Conservation (phyloP, 768 basidiomycete species). For the Phlegmacium glaucopus region DNA sequence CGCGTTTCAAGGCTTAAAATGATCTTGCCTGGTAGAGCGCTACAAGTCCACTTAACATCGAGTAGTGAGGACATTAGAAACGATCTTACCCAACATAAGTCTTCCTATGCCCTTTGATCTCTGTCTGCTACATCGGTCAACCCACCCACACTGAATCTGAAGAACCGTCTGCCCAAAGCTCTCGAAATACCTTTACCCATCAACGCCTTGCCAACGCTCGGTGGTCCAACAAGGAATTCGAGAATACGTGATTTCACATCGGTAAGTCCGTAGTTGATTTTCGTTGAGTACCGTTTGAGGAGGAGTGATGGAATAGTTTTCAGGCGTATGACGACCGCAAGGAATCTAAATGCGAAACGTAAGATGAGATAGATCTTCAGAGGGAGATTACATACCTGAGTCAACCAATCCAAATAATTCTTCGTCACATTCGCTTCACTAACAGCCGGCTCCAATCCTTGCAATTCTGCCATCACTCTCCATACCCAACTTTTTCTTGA, state of each 20-base stretch:
- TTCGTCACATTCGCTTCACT: constrained; percentile 85
- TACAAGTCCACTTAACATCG: too few species aligned
- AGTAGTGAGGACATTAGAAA: too few species aligned
- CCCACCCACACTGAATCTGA: constrained; percentile 95
- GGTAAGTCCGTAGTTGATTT: too few species aligned
- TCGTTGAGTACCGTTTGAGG: constrained; percentile 86
- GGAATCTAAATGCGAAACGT: constrained; percentile 58
- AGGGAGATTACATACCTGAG: constrained; percentile 61
- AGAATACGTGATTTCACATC: constrained; percentile 93
- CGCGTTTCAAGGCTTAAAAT: constrained; percentile 91
- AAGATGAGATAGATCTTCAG: neutral
- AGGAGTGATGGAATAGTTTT: constrained; percentile 87
- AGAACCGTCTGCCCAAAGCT: constrained; percentile 88
- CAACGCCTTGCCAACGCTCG: constrained; percentile 96
- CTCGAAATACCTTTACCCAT: constrained; percentile 95
- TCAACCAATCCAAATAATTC: constrained; percentile 91
- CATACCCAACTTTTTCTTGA: constrained; percentile 96
- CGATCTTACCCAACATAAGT: constrained; percentile 96
- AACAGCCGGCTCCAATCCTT: too few species aligned
- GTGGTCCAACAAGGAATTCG: constrained; percentile 95
- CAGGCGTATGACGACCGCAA: constrained; percentile 92
- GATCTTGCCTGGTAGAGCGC: constrained; percentile 91
- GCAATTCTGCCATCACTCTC: constrained; percentile 92
- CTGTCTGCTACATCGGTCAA: constrained; percentile 97
- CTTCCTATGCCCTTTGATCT: constrained; percentile 95